Evolutionary conservation across 495 filamentous ascomycete species (phyloP), one percentile per base, ranked within the genome.

Genomic region (Aspergillus ellipticus): DNA sequence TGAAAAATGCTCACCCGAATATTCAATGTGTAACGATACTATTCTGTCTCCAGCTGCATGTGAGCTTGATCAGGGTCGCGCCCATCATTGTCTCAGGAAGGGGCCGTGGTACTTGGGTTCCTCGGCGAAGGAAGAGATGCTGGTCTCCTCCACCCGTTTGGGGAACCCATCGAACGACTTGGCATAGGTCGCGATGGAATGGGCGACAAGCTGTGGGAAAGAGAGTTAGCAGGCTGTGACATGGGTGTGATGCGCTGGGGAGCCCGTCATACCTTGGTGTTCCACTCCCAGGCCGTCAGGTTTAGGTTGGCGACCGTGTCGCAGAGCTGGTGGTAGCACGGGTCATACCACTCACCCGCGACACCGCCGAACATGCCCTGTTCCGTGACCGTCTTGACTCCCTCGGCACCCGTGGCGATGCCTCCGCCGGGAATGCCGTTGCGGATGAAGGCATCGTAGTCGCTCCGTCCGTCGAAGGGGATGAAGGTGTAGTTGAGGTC

Each of bases 361-460:
- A 72, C 47, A 48, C 86, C 86, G 54, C 86, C 86, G 49, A 84
- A 86, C 56, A 78, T 59, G 16, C 51, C 57, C 10, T 68, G 80
- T 64, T 88, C 77, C 50, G 72, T 76, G 29, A 69, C 69, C 3
- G 84, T 89, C 75, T 89, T 89, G 60, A 80, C 57, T 2, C 69
- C 79, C 64, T 89, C 87, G 15, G 87, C 85, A 16, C 85, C 86
- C 4, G 85, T 85, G 63, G 85, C 85, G 17, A 87, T 73, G n/a
- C 86, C 87, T 42, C 85, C 85, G 16, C 72, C 74, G 2, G 86
- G 79, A 31, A 89, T 81, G 49, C 84, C 82, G 13, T 70, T 72
- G 15, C 82, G 79, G 24, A 85, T 76, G 66, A 89, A 89, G 0
- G 81, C 78, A 29, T 75, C 80, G 64, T 89, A 89, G 70, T 89